Evolutionary conservation across 805 yeast species (phyloP).

Genomic region (Barnettozyma populi): DNA sequence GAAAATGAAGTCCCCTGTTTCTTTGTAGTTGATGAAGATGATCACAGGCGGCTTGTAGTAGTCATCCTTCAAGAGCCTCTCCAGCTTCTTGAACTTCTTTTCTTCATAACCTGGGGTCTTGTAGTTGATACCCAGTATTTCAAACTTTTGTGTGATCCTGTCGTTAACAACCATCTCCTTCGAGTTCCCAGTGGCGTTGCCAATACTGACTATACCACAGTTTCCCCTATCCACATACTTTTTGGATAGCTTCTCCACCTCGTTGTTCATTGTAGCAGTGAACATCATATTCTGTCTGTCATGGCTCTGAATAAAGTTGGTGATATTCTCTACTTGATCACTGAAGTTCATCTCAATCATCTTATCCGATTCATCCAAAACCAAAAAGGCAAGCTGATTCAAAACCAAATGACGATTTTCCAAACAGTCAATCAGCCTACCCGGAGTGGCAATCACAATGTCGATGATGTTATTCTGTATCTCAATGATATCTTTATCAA

Average conservation of each 20-base stretch:
- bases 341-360: slow-evolving; percentile 96
- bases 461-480: slow-evolving; percentile 59
- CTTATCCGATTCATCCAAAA: slow-evolving; percentile 91
- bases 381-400: slow-evolving; percentile 57
- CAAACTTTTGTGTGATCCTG: slow-evolving; percentile 65
- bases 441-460: slow-evolving; percentile 90
- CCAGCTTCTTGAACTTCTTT: slow-evolving; percentile 38
- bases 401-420: slow-evolving; percentile 61
- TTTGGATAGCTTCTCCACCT: slow-evolving; percentile 61
- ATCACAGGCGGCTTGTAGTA: slow-evolving; percentile 55
- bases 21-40: slow-evolving; percentile 74
- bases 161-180: slow-evolving; percentile 32
- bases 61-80: slow-evolving; percentile 29
- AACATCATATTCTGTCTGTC: slow-evolving; percentile 77
- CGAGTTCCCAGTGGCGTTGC: slow-evolving; percentile 39
- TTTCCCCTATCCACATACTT: slow-evolving; percentile 59
- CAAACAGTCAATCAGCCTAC: slow-evolving; percentile 76
- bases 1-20: slow-evolving; percentile 63
- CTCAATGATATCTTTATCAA: slow-evolving; percentile 63
- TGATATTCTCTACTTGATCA: slow-evolving; percentile 60
- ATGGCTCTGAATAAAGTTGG: slow-evolving; percentile 44
- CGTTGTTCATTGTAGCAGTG: slow-evolving; percentile 86
- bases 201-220: slow-evolving; percentile 48
- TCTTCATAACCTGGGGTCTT: slow-evolving; percentile 35
- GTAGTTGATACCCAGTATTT: slow-evolving; percentile 36